phyloP scores from a whole-genome alignment of 2,329 filamentous ascomycete genomes.

The Neofusicoccum umdonicola region DNA sequence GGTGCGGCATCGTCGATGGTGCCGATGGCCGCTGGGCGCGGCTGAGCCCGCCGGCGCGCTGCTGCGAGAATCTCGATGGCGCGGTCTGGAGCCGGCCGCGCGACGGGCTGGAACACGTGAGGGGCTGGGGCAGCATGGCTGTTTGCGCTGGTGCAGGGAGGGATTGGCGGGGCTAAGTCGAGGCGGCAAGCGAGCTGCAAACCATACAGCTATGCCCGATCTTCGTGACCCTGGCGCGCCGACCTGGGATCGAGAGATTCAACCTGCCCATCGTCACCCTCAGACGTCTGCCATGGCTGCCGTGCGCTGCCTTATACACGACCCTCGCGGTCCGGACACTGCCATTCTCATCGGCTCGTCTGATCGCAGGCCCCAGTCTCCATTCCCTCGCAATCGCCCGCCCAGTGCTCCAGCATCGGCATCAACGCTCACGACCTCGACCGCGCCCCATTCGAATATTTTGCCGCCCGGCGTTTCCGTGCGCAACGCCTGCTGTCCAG shows the following conservation, averaged over 20 bases:
- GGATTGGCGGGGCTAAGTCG: neutral
- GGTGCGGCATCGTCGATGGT: neutral
- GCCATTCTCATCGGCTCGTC: neutral
- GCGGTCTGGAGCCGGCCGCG: slow-evolving; percentile 6
- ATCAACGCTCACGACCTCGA: neutral
- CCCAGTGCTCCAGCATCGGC: neutral
- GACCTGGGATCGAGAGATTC: slow-evolving; percentile 6
- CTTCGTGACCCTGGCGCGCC: neutral
- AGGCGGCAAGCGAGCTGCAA: slow-evolving; percentile 14
- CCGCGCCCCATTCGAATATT: neutral
- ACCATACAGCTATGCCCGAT: slow-evolving; percentile 14
- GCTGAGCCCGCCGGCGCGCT: neutral
- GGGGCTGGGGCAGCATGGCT: too few relatives aligned
- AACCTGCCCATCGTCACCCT: slow-evolving; percentile 16
- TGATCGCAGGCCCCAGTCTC: neutral
- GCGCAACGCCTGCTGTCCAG: neutral
- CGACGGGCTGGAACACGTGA: slow-evolving; percentile 1
- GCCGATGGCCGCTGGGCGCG: neutral
- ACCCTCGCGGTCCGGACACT: neutral
- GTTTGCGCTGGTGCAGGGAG: neutral
- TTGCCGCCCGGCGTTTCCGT: neutral
- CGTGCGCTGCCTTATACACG: slow-evolving; percentile 11
- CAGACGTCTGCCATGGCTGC: neutral
- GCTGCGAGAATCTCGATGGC: neutral
- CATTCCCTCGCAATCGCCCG: neutral